Evolutionary conservation across 2,329 filamentous ascomycete species (phyloP), one percentile per base, ranked within the genome.

Genomic region (Pseudogymnoascus sp.): DNA sequence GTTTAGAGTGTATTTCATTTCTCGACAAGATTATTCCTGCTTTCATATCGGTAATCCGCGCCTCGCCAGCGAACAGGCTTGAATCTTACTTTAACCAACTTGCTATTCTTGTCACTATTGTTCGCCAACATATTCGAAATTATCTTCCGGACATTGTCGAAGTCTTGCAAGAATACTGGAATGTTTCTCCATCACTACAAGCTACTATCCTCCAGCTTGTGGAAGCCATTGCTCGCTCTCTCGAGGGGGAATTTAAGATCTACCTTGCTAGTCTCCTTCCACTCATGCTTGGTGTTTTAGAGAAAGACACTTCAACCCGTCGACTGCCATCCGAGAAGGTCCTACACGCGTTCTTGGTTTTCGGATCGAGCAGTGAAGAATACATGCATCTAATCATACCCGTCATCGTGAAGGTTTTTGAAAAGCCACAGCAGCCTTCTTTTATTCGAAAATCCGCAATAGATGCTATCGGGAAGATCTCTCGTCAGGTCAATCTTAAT

Each of bases 371-470:
- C 71, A 90, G 90, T 9, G 95, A 99, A 73, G 95, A 99, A 74
- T 99, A 99, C 74, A 99, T 99, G 95, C 95, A 99, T 73, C 81
- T 99, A 61, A 97, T 99, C 68, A 91, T 99, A 60, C 95, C 95
- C 0, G 91, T 96, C 37, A 92, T 99, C 70, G 93, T 99, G 7
- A 87, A 89, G 49, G 89, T 96, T 59, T 97, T 99, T 71, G 93
- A 99, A 73, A 96, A 91, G 71, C 85, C 89, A 33, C 87, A 89
- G 9, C 90, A 96, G 66, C 91, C 92, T 6, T 79, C 84, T 1
- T 88, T 88, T 64, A 85, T 97, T 58, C 85, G 91, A 61, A 96
- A 92, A 74, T 87, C 88, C 23, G 93, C 93, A 0, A 97, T 99
- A 68, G 96, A 99, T 70, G 96, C 92, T 0, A 87, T 99, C 64